Evolutionary conservation across 352 stramenopile genomes (phyloP).

Genomic region (Globisporangium nodosum): DNA sequence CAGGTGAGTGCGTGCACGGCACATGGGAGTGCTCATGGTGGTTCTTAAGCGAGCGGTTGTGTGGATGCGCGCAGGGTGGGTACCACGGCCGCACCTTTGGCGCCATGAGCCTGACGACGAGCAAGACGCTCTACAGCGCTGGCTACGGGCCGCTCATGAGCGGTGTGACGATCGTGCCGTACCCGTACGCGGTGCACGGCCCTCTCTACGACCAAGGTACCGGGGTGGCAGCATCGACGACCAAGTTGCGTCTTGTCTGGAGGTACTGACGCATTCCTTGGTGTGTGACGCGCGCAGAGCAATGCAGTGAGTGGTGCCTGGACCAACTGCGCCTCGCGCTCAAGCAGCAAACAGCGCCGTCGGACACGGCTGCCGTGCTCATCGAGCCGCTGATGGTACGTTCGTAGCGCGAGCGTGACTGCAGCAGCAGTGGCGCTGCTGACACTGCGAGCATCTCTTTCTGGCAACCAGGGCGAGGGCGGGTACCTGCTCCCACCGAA

Average conservation of each 20-base stretch:
- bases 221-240: too few relatives aligned
- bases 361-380: conserved; percentile 88
- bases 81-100: conserved; percentile 91
- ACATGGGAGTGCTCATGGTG: background rate
- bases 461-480: conserved; percentile 83
- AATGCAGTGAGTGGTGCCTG: conserved; percentile 67
- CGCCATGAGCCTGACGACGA: conserved; percentile 90
- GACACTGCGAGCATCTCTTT: conserved; percentile 60
- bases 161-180: conserved; percentile 80
- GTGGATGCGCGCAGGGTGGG: conserved; percentile 30
- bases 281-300: conserved; percentile 18
- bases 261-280: background rate
- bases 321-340: conserved; percentile 81
- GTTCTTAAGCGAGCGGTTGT: background rate
- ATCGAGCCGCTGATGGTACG: conserved; percentile 83
- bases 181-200: conserved; percentile 56
- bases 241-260: too few relatives aligned
- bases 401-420: conserved; percentile 67
- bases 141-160: conserved; percentile 82
- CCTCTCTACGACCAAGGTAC: conserved; percentile 18
- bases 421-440: conserved; percentile 9
- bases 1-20: conserved; percentile 19
- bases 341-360: conserved; percentile 87
- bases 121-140: conserved; percentile 86
- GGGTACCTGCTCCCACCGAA: conserved; percentile 88